Base-by-base conservation (phyloP, 441 rosid genomes). In the Metrosideros polymorpha region DNA sequence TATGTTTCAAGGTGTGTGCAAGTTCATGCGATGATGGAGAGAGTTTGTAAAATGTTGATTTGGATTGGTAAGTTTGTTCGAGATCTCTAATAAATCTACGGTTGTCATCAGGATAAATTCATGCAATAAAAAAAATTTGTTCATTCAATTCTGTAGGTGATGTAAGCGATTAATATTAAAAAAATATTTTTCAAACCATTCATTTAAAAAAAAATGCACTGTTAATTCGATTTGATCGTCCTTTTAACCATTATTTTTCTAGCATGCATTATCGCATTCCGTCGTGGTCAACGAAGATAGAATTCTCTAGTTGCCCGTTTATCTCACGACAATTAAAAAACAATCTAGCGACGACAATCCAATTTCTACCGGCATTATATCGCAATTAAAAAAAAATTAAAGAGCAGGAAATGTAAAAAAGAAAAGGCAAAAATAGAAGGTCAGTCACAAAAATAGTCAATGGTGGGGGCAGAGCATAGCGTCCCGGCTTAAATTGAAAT, bases 1-100 rank as follows among this genome's bases (percentile, higher is more conserved):
- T 63, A 17, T 1, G 13, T 63, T 18, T 2, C 2, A 0, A 30
- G 24, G 10, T 2, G 30, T 0, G 3, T 1, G 0, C 19, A 1
- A 18, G 42, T 18, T 1, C 13, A 1, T 2, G 5, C 7, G 2
- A 22, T 9, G 18, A 66, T 32, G 1, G 4, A 63, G 76, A 32
- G 27, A 3, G 77, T 19, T 22, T 7, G 4, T 35, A 4, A 9
- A 9, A 3, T 5, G 47, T 5, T 1, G 47, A 35, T 71, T 19
- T 10, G 45, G n/a, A 39, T 39, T 7, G 29, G 47, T 39, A 71
- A 71, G 39, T 22, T 22, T 13, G 4, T 22, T 43, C 79, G 45
- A 10, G 14, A 19, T 66, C 15, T 39, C 79, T 5, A 25, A 39
- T 5, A 25, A 39, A 35, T 66, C 0, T 0, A 5, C 27, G 8